These are phyloP conservation scores for Apiospora hydei DNA, from an alignment of 2,329 filamentous ascomycete species.

Conservation along the genomic window DNA sequence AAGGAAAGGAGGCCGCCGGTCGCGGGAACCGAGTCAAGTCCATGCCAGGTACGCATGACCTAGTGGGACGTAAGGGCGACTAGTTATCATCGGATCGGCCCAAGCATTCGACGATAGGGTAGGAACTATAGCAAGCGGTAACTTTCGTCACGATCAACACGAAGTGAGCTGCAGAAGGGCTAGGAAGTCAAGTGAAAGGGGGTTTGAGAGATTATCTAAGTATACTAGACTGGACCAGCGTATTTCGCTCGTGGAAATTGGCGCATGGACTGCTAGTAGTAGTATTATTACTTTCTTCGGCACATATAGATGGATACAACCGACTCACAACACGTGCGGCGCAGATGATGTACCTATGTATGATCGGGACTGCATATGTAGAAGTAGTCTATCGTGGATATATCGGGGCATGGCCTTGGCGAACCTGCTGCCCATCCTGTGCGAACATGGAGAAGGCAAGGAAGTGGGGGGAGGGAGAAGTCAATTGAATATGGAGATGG, in stretches of 20 bases:
- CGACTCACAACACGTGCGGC: not conserved
- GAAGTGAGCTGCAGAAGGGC: not conserved
- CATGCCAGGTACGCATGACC: not conserved
- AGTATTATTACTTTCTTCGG: no score
- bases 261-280: no score
- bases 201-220: not conserved
- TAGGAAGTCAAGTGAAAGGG: not conserved
- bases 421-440: not conserved
- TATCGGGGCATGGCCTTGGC: not conserved
- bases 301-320: not conserved
- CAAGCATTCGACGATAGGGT: not conserved
- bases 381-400: not conserved
- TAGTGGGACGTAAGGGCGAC: constrained; percentile 1
- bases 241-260: no score
- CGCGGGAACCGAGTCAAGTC: not conserved
- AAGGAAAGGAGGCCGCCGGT: constrained; percentile 5
- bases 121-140: not conserved
- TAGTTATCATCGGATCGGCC: not conserved
- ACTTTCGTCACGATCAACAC: not conserved
- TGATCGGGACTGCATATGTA: constrained; percentile 1
- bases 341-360: not conserved
- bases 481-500: not conserved
- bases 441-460: not conserved
- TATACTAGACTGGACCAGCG: not conserved
- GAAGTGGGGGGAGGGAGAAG: not conserved